phyloP scores from a whole-genome alignment of 2,329 filamentous ascomycete genomes.

The Colletotrichum ledebouriae region DNA sequence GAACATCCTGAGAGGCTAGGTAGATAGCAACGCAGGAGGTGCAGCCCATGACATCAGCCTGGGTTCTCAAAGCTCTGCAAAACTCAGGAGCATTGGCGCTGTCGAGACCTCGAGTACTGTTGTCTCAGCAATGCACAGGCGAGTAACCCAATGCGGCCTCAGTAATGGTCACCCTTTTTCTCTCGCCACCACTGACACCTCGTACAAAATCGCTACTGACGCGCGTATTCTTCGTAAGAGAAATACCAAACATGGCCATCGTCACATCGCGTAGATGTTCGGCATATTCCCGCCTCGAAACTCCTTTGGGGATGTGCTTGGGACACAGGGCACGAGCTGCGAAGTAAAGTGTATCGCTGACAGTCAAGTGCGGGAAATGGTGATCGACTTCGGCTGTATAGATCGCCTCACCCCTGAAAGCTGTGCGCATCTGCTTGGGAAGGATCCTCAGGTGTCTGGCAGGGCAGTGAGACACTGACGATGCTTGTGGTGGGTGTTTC shows the following conservation, averaged over 20 bases:
- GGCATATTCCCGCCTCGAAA: constrained; percentile 56
- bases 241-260: constrained; percentile 67
- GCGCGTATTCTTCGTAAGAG: constrained; percentile 66
- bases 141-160: constrained; percentile 50
- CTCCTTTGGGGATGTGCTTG: constrained; percentile 60
- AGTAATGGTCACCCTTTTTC: constrained; percentile 56
- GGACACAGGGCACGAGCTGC: constrained; percentile 69
- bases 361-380: constrained; percentile 70
- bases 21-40: constrained; percentile 61
- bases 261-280: constrained; percentile 65
- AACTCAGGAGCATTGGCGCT: constrained; percentile 42
- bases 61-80: constrained; percentile 46
- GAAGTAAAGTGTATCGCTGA: constrained; percentile 72
- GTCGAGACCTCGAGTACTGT: constrained; percentile 64
- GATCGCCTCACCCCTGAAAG: constrained; percentile 70
- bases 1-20: constrained; percentile 72
- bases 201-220: constrained; percentile 68
- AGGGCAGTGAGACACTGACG: too few relatives aligned
- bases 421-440: constrained; percentile 37
- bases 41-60: constrained; percentile 47
- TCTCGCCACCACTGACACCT: constrained; percentile 67
- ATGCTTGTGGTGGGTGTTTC: constrained; percentile 54
- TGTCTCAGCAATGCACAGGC: constrained; percentile 54
- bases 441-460: too few relatives aligned
- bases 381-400: constrained; percentile 76